These are phyloP conservation scores for Globisporangium splendens DNA, from an alignment of 352 stramenopile species.

Conservation along the genomic window DNA sequence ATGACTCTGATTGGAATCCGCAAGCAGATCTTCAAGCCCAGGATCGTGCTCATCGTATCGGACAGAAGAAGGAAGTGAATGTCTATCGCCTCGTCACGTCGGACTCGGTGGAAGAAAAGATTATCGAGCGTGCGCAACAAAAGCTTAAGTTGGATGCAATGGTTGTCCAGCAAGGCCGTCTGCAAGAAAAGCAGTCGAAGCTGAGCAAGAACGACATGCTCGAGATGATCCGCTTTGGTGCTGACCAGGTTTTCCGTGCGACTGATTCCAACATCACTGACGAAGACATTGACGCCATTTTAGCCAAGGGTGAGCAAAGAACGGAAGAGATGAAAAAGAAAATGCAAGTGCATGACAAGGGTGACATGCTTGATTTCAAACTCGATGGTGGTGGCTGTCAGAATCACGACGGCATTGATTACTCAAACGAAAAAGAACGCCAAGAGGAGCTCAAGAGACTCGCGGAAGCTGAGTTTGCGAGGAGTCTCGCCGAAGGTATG, in stretches of 20 bases:
- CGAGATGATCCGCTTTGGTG: conserved; percentile 96
- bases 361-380: conserved; percentile 87
- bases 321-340: conserved; percentile 89
- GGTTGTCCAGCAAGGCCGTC: conserved; percentile 82
- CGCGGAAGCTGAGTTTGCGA: conserved; percentile 76
- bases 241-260: conserved; percentile 96
- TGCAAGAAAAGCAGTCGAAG: conserved; percentile 90
- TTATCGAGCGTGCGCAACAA: conserved; percentile 96
- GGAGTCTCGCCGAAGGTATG: conserved; percentile 75
- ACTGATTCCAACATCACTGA: conserved; percentile 97
- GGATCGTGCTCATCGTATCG: conserved; percentile 97
- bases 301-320: conserved; percentile 87
- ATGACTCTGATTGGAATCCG: conserved; percentile 98
- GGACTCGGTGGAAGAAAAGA: conserved; percentile 98
- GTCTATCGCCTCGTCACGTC: conserved; percentile 95
- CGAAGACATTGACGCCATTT: conserved; percentile 98
- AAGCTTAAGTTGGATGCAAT: conserved; percentile 93
- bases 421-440: conserved; percentile 91
- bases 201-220: conserved; percentile 96
- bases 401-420: conserved; percentile 96
- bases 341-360: conserved; percentile 82
- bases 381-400: conserved; percentile 93
- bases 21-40: conserved; percentile 95
- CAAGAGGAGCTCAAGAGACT: conserved; percentile 84
- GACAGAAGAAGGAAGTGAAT: conserved; percentile 98